phyloP scores from a whole-genome alignment of 768 basidiomycete genomes.

The Phanerochaete sordida region DNA sequence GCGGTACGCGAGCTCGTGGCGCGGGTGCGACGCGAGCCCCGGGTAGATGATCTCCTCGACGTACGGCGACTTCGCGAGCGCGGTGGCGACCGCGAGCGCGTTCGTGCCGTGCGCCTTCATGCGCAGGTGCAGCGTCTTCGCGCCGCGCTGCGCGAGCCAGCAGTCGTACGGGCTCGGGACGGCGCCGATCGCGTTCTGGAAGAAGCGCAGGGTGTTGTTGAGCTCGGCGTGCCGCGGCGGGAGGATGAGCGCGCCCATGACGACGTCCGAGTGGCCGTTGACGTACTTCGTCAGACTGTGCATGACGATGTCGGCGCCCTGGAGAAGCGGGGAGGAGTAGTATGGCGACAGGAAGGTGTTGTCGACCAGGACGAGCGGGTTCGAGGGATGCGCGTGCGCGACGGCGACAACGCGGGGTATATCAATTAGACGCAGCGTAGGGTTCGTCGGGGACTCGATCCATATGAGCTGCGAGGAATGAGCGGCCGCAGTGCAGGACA shows the following conservation, averaged over 20 bases:
- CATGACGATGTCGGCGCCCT: slow-evolving; percentile 80
- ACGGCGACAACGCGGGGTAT: slow-evolving; percentile 68
- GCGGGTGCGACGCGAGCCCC: slow-evolving; percentile 65
- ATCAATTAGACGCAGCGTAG: slow-evolving; percentile 83
- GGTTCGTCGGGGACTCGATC: slow-evolving; percentile 96
- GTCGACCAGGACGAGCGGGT: slow-evolving; percentile 85
- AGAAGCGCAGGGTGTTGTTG: slow-evolving; percentile 64
- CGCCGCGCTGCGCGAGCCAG: slow-evolving; percentile 87
- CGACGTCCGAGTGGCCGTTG: slow-evolving; percentile 91
- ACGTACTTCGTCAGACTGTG: slow-evolving; percentile 90
- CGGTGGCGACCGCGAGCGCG: slow-evolving; percentile 70
- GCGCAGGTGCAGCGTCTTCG: slow-evolving; percentile 87
- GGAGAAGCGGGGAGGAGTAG: slow-evolving; percentile 83
- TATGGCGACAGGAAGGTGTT: slow-evolving; percentile 94
- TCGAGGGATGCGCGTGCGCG: slow-evolving; percentile 56
- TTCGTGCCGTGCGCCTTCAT: slow-evolving; percentile 86
- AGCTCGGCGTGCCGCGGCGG: slow-evolving; percentile 50
- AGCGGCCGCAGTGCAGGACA: neutral
- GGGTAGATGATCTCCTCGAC: slow-evolving; percentile 89
- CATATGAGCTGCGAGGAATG: slow-evolving; percentile 68
- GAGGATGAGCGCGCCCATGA: slow-evolving; percentile 83
- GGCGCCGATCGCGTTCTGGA: slow-evolving; percentile 87
- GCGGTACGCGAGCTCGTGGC: slow-evolving; percentile 58
- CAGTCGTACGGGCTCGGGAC: slow-evolving; percentile 83
- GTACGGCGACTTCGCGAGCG: slow-evolving; percentile 47